A percentile compares a stretch with the other conserved stretches of the same genome.
phyloP scores from a whole-genome alignment of 2,329 filamentous ascomycete species.

The Fusarium equiseti region DNA sequence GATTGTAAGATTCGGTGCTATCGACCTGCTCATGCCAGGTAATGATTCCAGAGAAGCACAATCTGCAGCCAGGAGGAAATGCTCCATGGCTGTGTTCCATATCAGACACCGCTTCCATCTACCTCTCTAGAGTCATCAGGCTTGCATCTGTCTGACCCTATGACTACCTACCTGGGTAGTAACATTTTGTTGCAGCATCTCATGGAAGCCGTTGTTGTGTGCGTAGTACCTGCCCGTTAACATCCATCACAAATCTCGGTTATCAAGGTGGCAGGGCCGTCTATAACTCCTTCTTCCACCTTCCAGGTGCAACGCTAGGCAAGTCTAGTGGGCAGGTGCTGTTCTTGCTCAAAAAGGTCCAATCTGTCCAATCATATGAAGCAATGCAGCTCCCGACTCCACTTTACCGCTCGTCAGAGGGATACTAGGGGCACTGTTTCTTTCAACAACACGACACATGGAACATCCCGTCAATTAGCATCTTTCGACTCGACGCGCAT shows the following conservation, averaged over 20 bases:
- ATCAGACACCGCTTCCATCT: neutral
- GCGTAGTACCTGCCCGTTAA: neutral
- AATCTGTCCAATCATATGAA: neutral
- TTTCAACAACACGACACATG: conserved; percentile 20
- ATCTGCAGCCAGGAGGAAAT: neutral
- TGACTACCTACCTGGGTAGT: neutral
- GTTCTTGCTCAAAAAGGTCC: neutral
- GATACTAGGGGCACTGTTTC: conserved; percentile 17
- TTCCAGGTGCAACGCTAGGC: neutral
- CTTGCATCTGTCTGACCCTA: neutral
- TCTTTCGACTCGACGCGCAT: conserved; percentile 28
- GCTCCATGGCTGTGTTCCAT: neutral
- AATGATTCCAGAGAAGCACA: neutral
- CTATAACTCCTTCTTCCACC: neutral
- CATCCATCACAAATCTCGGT: neutral
- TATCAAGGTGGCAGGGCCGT: neutral
- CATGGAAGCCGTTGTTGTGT: neutral
- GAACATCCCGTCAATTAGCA: conserved; percentile 2
- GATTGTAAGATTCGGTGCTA: neutral
- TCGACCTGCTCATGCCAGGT: neutral
- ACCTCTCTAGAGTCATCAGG: neutral
- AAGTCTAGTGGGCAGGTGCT: neutral
- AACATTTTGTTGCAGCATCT: neutral
- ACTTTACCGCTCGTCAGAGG: conserved; percentile 4
- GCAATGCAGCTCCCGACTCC: conserved; percentile 4